A percentile compares a stretch with the other conserved stretches of the same genome.
Evolutionary conservation across 2,329 filamentous ascomycete genomes (phyloP).

Genomic region (Calonectria naviculata): DNA sequence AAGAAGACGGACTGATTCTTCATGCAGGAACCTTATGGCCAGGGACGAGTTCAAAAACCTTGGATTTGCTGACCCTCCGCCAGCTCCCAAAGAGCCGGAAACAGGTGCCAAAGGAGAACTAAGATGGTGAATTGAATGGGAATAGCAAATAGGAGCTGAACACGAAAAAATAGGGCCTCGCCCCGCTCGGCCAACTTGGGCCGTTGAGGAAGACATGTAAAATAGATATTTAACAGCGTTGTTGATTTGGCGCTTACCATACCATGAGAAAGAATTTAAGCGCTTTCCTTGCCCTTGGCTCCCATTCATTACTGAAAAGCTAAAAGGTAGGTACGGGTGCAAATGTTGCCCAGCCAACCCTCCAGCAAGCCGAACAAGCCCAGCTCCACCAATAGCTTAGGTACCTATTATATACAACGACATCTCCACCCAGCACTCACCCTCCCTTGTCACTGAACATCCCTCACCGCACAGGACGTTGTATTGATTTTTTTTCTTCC

Average conservation of each 20-base stretch:
- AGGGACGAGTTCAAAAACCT: conserved; percentile 95
- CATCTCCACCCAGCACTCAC: conserved; percentile 22
- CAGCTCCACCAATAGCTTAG: conserved; percentile 13
- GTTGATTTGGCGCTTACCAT: not conserved
- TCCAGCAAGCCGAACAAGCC: conserved; percentile 23
- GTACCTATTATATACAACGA: conserved; percentile 26
- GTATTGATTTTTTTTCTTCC: conserved; percentile 26
- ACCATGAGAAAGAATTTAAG: not conserved
- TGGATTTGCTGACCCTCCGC: conserved; percentile 68
- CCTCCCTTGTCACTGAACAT: conserved; percentile 21
- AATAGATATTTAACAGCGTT: conserved; percentile 13
- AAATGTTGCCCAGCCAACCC: too few relatives aligned
- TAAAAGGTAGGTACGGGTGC: too few relatives aligned
- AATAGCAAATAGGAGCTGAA: conserved; percentile 43
- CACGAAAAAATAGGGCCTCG: conserved; percentile 33
- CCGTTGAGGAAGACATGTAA: conserved; percentile 4
- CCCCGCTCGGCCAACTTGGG: conserved; percentile 28
- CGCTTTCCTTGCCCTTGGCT: not conserved
- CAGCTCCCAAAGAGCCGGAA: conserved; percentile 42
- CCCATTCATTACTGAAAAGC: conserved; percentile 41
- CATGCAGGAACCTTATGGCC: conserved; percentile 88
- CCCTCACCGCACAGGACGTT: conserved; percentile 32
- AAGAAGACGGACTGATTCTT: conserved; percentile 31
- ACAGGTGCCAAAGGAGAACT: conserved; percentile 51
- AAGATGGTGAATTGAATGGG: too few relatives aligned